phyloP scores from a whole-genome alignment of 768 basidiomycete genomes.

The Pleurotus tuoliensis region DNA sequence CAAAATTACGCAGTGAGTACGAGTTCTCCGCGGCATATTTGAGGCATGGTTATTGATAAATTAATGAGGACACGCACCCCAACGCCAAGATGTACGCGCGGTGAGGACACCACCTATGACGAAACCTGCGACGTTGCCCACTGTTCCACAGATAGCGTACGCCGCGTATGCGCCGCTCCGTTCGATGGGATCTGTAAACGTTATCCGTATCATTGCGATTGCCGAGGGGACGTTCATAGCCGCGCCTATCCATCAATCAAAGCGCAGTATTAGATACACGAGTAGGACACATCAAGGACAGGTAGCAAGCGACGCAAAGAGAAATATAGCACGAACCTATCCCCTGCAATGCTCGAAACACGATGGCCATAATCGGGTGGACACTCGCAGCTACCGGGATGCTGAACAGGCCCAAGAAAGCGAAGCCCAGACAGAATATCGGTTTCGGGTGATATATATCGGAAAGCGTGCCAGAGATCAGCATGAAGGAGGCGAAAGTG shows the following conservation, averaged over 20 bases:
- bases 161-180: constrained; percentile 41
- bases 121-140: constrained; percentile 40
- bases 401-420: constrained; percentile 8
- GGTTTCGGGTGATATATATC: constrained; percentile 15
- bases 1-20: too few relatives aligned
- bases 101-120: constrained; percentile 39
- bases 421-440: constrained; percentile 16
- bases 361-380: constrained; percentile 10
- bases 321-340: constrained; percentile 6
- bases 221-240: constrained; percentile 43
- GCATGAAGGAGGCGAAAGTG: constrained; percentile 38
- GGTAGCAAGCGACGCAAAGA: neutral
- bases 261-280: neutral
- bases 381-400: constrained; percentile 6
- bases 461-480: constrained; percentile 5
- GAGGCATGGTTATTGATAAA: neutral
- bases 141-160: constrained; percentile 40
- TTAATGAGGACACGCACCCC: constrained; percentile 20
- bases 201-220: constrained; percentile 34
- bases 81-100: constrained; percentile 32
- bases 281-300: neutral
- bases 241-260: constrained; percentile 23
- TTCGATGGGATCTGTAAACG: constrained; percentile 38
- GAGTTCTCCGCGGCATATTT: too few relatives aligned
- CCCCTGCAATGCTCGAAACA: constrained; percentile 13